Base-by-base conservation (phyloP, 352 stramenopile species). In the Phytophthora vignae region DNA sequence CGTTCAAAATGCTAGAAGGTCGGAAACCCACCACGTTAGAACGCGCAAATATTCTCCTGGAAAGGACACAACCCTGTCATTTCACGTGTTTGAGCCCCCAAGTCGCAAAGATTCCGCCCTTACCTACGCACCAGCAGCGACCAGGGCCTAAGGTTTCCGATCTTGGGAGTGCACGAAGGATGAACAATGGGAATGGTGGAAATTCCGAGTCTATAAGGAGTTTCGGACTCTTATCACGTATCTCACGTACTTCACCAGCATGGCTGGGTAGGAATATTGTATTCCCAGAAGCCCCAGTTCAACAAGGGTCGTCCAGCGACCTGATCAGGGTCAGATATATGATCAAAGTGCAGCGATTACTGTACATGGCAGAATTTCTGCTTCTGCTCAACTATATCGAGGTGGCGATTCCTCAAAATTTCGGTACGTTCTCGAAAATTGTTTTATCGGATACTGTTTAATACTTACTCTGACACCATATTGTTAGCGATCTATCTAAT, bases 401-500 rank as follows among this genome's bases (percentile, higher is more conserved):
- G 44, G 44, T 25, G 6, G 8, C 22, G 2, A 52, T 52, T 10
- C 44, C 44, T 25, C n/a, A 25, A 25, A 14, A 5, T 3, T 52
- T 52, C 10, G 44, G 15, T 50, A 50, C 33, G 33, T 40, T 40
- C 12, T 40, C 33, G 10, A 4, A 6, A 7, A 40, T 40, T 1
- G 33, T 14, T 40, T 40, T 29, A 40, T 40, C 33, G 3, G 33
- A 40, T 40, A 29, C 4, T 29, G 25, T 29, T 4, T 6, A 40
- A 7, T 40, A 12, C 4, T 40, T 40, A 40, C 33, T 14, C 33
- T 14, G 33, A 40, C 33, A 40, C 10, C 12, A 14, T 14, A 40
- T 12, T 12, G 33, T 12, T 40, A 71, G 55, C 55, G 5, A 60
- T 36, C 4, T 71, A 61, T 57, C 15, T 71, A 10, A 4, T 61